A percentile compares a stretch with the other conserved stretches of the same genome.
Evolutionary conservation across 371 early-diverging fungal genomes (phyloP).

Genomic region (Zychaea mexicana): DNA sequence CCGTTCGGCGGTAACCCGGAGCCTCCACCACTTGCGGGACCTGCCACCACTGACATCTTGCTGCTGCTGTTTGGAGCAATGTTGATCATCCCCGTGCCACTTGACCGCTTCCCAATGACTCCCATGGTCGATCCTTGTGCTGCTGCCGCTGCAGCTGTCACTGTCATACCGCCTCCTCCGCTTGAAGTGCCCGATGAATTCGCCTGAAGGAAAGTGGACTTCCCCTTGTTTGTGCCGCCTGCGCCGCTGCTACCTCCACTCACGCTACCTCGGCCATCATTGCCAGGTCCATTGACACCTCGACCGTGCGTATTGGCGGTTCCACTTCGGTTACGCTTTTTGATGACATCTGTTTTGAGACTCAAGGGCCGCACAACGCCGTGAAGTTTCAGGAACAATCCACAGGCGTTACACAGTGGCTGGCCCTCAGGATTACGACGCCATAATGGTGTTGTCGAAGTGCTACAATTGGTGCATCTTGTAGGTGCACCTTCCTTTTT

Average conservation of each 20-base stretch:
- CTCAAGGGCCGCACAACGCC: slow-evolving; percentile 76
- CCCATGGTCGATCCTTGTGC: slow-evolving; percentile 22
- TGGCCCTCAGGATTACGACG: slow-evolving; percentile 78
- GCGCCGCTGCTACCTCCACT: background rate
- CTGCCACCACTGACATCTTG: slow-evolving; percentile 3
- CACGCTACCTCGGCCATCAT: background rate
- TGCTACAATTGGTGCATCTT: slow-evolving; percentile 87
- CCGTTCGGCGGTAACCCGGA: slow-evolving; percentile 1
- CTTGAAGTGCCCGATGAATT: background rate
- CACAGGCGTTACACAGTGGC: slow-evolving; percentile 66
- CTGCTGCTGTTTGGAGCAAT: slow-evolving; percentile 19
- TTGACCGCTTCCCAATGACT: slow-evolving; percentile 27
- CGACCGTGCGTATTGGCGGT: slow-evolving; percentile 5
- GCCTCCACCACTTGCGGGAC: background rate
- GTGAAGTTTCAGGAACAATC: slow-evolving; percentile 80
- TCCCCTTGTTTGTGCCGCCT: slow-evolving; percentile 3
- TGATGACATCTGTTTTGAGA: slow-evolving; percentile 80
- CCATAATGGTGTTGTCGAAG: slow-evolving; percentile 94
- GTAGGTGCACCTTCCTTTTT: slow-evolving; percentile 35
- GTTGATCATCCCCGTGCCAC: slow-evolving; percentile 21
- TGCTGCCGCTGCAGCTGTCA: slow-evolving; percentile 3
- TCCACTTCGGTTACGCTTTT: slow-evolving; percentile 74
- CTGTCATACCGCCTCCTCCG: background rate
- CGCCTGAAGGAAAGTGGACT: background rate
- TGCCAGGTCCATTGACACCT: background rate